These are phyloP conservation scores for Letharia columbiana DNA, from an alignment of 495 filamentous ascomycete species.

Conservation along the genomic window DNA sequence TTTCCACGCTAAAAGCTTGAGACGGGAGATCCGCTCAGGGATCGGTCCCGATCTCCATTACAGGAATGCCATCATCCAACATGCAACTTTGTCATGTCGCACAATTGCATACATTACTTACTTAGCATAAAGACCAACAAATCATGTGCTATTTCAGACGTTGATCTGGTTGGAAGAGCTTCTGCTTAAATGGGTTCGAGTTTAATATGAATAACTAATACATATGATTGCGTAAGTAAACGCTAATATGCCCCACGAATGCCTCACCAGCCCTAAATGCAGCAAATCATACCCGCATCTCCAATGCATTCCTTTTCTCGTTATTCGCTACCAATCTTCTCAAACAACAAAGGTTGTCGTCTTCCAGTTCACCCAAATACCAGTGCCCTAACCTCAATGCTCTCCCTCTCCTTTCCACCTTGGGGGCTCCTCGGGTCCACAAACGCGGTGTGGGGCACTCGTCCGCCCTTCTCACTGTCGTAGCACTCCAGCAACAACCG, in stretches of 20 bases:
- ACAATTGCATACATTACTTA: not conserved
- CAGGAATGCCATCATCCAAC: not conserved
- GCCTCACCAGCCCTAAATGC: not conserved
- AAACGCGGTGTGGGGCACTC: conserved; percentile 79
- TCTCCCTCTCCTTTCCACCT: conserved; percentile 58
- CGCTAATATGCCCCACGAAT: not conserved
- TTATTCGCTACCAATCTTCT: not conserved
- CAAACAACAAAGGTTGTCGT: not conserved
- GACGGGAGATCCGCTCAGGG: not conserved
- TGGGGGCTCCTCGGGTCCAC: conserved; percentile 56
- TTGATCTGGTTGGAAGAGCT: no score
- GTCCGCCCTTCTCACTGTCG: conserved; percentile 57
- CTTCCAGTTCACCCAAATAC: conserved; percentile 57
- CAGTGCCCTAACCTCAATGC: conserved; percentile 79
- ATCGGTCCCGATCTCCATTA: not conserved
- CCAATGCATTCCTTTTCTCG: not conserved
- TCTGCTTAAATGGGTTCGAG: no score
- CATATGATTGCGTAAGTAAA: not conserved
- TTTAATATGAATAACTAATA: not conserved
- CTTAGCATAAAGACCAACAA: not conserved
- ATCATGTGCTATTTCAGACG: no score
- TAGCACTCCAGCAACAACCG: conserved; percentile 75
- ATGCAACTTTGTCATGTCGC: not conserved
- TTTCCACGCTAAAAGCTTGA: not conserved
- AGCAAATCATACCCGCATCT: not conserved